Conservation (phyloP, 148 eudicot species). For the Vaccinium darrowii region DNA sequence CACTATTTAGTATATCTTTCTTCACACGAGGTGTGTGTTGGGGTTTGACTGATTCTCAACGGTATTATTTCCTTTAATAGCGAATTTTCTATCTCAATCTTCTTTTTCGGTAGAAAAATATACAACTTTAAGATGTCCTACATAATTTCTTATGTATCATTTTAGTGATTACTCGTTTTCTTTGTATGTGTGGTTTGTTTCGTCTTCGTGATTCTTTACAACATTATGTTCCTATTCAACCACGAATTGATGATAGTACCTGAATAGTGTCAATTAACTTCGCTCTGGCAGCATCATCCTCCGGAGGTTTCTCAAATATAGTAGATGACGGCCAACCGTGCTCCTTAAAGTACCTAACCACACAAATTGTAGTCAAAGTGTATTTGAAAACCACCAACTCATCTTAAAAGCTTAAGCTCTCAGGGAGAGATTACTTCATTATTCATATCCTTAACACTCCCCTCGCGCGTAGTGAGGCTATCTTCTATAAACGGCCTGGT, state of each 20-base stretch:
- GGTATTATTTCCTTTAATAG: not conserved
- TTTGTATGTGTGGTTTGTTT: not conserved
- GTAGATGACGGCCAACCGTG: slow-evolving; percentile 92
- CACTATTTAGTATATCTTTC: too few relatives aligned
- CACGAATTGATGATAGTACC: slow-evolving; percentile 34
- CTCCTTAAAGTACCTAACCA: slow-evolving; percentile 89
- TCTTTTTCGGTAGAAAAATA: not conserved
- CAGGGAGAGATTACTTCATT: too few relatives aligned
- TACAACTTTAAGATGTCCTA: not conserved
- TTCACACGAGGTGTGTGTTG: too few relatives aligned
- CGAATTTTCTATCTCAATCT: not conserved
- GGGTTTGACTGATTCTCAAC: too few relatives aligned
- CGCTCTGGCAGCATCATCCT: slow-evolving; percentile 59
- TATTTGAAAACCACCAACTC: too few relatives aligned
- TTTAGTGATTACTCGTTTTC: not conserved
- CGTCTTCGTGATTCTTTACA: not conserved
- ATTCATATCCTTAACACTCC: too few relatives aligned
- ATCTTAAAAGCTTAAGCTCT: too few relatives aligned
- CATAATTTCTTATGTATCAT: not conserved
- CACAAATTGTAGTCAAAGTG: not conserved
- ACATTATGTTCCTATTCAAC: not conserved
- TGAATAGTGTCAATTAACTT: slow-evolving; percentile 80
- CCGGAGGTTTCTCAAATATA: slow-evolving; percentile 60
- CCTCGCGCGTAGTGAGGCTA: too few relatives aligned
- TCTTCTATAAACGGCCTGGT: too few relatives aligned